Conservation (phyloP, 2,329 filamentous ascomycete genomes). For the Penicillium sp. region DNA sequence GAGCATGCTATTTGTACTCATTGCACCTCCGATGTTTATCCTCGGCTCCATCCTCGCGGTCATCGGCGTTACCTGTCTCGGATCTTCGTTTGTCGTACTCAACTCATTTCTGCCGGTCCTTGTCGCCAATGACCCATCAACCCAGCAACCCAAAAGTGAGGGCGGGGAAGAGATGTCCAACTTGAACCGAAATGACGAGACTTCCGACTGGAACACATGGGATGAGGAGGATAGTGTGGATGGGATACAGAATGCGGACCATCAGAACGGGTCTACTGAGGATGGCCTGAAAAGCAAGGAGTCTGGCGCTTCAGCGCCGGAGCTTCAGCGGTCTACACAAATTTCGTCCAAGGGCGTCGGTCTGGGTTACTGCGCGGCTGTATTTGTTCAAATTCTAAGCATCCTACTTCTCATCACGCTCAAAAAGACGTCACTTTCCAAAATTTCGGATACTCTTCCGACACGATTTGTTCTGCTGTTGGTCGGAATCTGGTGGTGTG, state of each 20-base stretch:
- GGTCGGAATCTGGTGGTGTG: conserved; percentile 81
- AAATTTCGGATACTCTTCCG: conserved; percentile 69
- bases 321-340: conserved; percentile 74
- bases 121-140: conserved; percentile 69
- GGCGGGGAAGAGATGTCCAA: conserved; percentile 23
- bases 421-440: conserved; percentile 36
- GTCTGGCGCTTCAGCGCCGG: conserved; percentile 46
- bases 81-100: conserved; percentile 82
- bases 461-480: conserved; percentile 76
- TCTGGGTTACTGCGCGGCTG: conserved; percentile 77
- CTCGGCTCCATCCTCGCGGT: conserved; percentile 76
- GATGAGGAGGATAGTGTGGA: conserved; percentile 23
- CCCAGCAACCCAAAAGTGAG: conserved; percentile 31
- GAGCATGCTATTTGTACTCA: conserved; percentile 81
- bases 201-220: conserved; percentile 17
- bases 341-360: conserved; percentile 86
- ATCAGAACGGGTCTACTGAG: neutral
- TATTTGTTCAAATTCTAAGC: conserved; percentile 74
- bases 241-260: conserved; percentile 3
- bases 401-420: conserved; percentile 65
- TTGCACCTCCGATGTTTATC: conserved; percentile 69
- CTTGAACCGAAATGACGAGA: conserved; percentile 17
- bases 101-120: conserved; percentile 88
- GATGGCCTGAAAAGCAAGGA: conserved; percentile 7
- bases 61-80: conserved; percentile 81